Evolutionary conservation across 345 rosid genomes (phyloP).

Genomic region (Eucalyptus erythrocorys): DNA sequence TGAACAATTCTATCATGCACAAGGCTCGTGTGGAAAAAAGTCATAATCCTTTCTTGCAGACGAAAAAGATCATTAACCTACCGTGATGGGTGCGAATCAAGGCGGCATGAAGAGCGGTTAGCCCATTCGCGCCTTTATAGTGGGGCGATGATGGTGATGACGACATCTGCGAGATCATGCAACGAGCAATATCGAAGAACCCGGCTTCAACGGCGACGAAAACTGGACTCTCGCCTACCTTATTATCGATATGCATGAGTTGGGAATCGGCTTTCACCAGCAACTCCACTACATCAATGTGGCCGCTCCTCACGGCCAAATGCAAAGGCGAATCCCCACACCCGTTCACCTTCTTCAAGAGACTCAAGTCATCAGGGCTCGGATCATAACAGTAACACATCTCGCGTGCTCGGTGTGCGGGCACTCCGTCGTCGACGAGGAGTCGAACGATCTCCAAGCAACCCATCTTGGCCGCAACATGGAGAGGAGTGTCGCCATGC

Average conservation of each 20-base stretch:
- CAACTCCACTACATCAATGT: neutral
- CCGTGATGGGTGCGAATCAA: neutral
- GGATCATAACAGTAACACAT: neutral
- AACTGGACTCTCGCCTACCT: neutral
- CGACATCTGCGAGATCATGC: neutral
- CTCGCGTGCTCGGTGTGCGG: neutral
- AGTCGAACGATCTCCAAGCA: neutral
- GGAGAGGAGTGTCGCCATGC: slow-evolving; percentile 26
- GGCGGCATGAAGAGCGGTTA: neutral
- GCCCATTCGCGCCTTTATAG: neutral
- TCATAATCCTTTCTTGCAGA: neutral
- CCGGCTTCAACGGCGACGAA: slow-evolving; percentile 14
- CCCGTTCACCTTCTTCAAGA: slow-evolving; percentile 3
- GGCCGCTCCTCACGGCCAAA: slow-evolving; percentile 9
- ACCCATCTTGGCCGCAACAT: slow-evolving; percentile 21
- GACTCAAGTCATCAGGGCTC: neutral
- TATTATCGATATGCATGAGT: neutral
- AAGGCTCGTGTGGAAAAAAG: neutral
- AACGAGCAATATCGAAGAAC: neutral
- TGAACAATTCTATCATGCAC: neutral
- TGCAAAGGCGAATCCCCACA: slow-evolving; percentile 3
- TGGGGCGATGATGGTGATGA: neutral
- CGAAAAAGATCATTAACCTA: neutral
- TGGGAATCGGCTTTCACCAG: neutral
- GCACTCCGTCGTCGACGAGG: neutral